A percentile compares a stretch with the other conserved stretches of the same genome.
These are phyloP conservation scores for Rhizopogon rudus DNA, from an alignment of 768 basidiomycete genomes.

Conservation along the genomic window DNA sequence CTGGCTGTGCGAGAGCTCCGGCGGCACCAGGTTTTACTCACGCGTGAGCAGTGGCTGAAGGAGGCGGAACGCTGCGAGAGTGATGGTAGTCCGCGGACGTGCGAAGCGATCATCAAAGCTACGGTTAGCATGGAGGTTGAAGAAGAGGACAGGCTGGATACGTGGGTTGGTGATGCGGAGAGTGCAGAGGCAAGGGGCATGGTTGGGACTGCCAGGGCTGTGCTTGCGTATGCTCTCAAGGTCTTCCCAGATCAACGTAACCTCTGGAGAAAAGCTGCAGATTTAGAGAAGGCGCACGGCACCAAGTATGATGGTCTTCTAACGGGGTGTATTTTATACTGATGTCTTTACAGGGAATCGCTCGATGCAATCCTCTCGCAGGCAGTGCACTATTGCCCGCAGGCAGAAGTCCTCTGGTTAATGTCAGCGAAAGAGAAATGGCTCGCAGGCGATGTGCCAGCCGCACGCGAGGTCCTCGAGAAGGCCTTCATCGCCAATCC, in stretches of 20 bases:
- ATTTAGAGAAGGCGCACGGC: conserved; percentile 90
- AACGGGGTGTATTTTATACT: not conserved
- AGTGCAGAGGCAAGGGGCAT: conserved; percentile 66
- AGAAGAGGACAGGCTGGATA: conserved; percentile 87
- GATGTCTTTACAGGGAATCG: conserved; percentile 49
- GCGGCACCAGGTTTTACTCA: conserved; percentile 78
- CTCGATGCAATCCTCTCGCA: conserved; percentile 76
- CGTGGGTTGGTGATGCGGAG: conserved; percentile 92
- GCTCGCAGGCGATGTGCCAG: conserved; percentile 82
- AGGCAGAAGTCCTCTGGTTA: conserved; percentile 94
- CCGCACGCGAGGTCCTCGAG: conserved; percentile 86
- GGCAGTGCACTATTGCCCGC: conserved; percentile 88
- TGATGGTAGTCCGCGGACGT: conserved; percentile 81
- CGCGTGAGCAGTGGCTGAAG: conserved; percentile 91
- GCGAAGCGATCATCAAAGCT: conserved; percentile 93
- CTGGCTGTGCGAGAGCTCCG: conserved; percentile 74
- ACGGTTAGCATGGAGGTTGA: conserved; percentile 92
- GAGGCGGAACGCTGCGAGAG: conserved; percentile 90
- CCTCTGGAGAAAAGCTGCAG: conserved; percentile 91
- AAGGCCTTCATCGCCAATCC: conserved; percentile 92
- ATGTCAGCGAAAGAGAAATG: conserved; percentile 99
- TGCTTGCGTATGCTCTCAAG: conserved; percentile 86
- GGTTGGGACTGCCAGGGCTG: conserved; percentile 81
- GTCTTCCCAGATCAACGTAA: conserved; percentile 83
- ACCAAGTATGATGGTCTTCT: conserved; percentile 46